These are phyloP conservation scores for Magnaporthiopsis poae DNA, from an alignment of 2,329 filamentous ascomycete genomes.

Conservation along the genomic window DNA sequence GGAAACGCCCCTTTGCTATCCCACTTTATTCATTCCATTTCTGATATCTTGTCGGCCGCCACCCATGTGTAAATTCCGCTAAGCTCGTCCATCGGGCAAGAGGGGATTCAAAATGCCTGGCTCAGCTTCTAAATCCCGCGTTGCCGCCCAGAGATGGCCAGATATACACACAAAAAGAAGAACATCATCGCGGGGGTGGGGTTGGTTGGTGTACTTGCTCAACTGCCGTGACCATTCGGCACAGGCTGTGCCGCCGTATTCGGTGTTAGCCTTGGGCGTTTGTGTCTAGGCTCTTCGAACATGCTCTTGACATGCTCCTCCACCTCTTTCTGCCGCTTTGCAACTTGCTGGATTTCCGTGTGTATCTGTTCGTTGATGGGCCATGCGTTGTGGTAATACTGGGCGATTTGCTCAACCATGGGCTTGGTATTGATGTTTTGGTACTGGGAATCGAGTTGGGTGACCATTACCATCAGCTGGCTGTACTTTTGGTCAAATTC, in stretches of 20 bases:
- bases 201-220: not conserved
- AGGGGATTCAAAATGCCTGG: too few relatives aligned
- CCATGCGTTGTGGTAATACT: not conserved
- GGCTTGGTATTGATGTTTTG: constrained; percentile 37
- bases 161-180: too few relatives aligned
- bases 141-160: too few relatives aligned
- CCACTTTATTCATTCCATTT: too few relatives aligned
- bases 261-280: not conserved
- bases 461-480: constrained; percentile 14
- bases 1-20: too few relatives aligned
- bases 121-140: too few relatives aligned
- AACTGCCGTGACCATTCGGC: not conserved
- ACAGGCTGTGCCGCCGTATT: not conserved
- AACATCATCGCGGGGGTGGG: too few relatives aligned
- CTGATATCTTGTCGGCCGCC: too few relatives aligned
- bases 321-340: not conserved
- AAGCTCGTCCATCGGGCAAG: too few relatives aligned
- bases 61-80: too few relatives aligned
- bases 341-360: not conserved
- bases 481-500: not conserved
- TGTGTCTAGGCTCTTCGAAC: not conserved
- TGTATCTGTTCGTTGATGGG: not conserved
- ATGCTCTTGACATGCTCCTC: not conserved
- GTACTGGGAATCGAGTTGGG: constrained; percentile 35
- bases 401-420: constrained; percentile 29